phyloP scores from a whole-genome alignment of 805 yeast species.

The Metschnikowia matae region DNA sequence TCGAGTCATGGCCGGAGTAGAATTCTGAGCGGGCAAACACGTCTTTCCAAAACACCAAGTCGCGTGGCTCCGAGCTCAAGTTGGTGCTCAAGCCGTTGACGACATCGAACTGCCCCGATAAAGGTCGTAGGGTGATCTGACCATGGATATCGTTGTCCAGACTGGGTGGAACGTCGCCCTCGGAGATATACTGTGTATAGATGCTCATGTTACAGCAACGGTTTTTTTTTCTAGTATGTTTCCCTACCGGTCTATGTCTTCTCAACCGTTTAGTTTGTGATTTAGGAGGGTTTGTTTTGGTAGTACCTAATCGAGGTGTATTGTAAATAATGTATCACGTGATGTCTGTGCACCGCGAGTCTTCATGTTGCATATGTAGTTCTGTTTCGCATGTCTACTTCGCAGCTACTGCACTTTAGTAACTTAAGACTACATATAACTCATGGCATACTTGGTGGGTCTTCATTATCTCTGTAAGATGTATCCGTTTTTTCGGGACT shows the following conservation, averaged over 20 bases:
- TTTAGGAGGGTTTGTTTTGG: background rate
- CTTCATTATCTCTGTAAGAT: no score
- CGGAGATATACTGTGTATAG: constrained; percentile 36
- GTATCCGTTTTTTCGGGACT: no score
- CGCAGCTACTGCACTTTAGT: no score
- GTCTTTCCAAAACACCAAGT: constrained; percentile 31
- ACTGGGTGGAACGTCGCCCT: constrained; percentile 14
- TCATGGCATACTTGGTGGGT: no score
- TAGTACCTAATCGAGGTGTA: background rate
- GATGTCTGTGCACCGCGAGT: background rate
- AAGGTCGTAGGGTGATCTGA: constrained; percentile 21
- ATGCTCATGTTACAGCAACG: constrained; percentile 27
- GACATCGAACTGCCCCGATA: constrained; percentile 24
- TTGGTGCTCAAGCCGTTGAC: background rate
- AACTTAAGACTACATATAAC: no score
- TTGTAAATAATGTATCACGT: background rate
- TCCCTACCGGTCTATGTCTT: background rate
- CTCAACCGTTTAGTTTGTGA: background rate
- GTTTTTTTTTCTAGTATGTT: background rate
- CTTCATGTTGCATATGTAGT: no score
- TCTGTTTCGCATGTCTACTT: no score
- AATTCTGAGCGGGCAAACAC: constrained; percentile 49
- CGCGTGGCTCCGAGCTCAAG: constrained; percentile 2
- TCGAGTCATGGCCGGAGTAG: constrained; percentile 46
- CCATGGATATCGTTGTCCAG: constrained; percentile 1